phyloP scores from a whole-genome alignment of 139 green algal genomes.

The Chlorella sp. region DNA sequence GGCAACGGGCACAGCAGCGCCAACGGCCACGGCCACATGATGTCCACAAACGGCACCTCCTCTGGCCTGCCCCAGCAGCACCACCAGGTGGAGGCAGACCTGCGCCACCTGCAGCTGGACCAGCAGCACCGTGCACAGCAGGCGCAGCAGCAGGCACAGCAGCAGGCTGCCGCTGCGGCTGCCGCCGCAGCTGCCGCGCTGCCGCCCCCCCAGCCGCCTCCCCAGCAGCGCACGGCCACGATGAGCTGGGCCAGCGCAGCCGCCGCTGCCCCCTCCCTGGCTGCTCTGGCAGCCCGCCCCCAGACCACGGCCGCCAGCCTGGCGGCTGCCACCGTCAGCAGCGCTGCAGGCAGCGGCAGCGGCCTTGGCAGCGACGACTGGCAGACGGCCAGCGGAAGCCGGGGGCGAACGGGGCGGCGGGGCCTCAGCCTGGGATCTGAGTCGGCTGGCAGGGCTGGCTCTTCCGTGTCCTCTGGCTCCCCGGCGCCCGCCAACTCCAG shows the following conservation, averaged over 20 bases:
- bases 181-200: not conserved
- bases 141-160: slow-evolving; percentile 3
- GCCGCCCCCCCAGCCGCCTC: not conserved
- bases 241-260: slow-evolving; percentile 11
- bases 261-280: not conserved
- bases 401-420: not conserved
- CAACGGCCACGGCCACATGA: slow-evolving; percentile 20
- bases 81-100: not conserved
- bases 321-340: not conserved
- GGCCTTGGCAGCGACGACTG: slow-evolving; percentile 6
- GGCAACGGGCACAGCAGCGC: not conserved
- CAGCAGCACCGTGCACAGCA: slow-evolving; percentile 8
- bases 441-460: not conserved
- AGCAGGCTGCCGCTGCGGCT: not conserved
- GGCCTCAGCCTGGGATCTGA: not conserved
- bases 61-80: not conserved
- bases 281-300: not conserved
- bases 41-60: not conserved
- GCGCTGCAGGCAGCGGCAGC: not conserved
- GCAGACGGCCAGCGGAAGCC: slow-evolving; percentile 7
- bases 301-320: not conserved
- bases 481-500: not conserved
- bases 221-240: not conserved
- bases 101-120: slow-evolving; percentile 12
- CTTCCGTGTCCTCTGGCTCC: slow-evolving; percentile 19